Evolutionary conservation across 148 eudicot genomes (phyloP).

Genomic region (Mesembryanthemum crystallinum): DNA sequence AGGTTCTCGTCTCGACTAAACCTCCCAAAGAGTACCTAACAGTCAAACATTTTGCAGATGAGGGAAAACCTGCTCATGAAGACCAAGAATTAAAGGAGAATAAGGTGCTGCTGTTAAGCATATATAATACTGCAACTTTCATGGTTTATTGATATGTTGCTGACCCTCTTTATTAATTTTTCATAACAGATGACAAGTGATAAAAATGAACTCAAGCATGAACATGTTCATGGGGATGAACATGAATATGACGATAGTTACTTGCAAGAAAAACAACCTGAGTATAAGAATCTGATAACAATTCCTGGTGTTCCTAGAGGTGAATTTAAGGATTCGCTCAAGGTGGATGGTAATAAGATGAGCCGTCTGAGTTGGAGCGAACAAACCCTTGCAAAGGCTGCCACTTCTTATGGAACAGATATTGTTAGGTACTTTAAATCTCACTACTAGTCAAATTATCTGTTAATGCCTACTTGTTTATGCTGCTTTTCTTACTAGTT

Average conservation of each 20-base stretch:
- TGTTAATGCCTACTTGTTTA: neutral
- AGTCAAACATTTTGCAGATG: constrained; percentile 20
- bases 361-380: constrained; percentile 90
- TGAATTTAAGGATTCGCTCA: constrained; percentile 59
- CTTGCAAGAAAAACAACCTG: constrained; percentile 36
- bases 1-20: constrained; percentile 60
- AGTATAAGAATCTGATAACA: constrained; percentile 60
- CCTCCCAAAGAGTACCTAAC: constrained; percentile 63
- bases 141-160: neutral
- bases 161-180: neutral
- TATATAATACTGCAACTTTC: neutral
- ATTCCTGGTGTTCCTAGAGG: constrained; percentile 75
- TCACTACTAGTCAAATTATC: neutral
- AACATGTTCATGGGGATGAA: constrained; percentile 31
- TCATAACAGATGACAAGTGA: constrained; percentile 33
- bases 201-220: constrained; percentile 21
- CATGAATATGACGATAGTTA: constrained; percentile 22
- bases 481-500: neutral
- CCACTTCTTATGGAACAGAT: constrained; percentile 50
- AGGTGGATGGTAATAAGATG: constrained; percentile 59
- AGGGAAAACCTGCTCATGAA: constrained; percentile 19
- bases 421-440: constrained; percentile 51
- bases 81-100: neutral
- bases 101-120: constrained; percentile 4
- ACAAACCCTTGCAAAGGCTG: constrained; percentile 71